Conservation (phyloP, 2,329 filamentous ascomycete species). For the Aureobasidium pullulans region DNA sequence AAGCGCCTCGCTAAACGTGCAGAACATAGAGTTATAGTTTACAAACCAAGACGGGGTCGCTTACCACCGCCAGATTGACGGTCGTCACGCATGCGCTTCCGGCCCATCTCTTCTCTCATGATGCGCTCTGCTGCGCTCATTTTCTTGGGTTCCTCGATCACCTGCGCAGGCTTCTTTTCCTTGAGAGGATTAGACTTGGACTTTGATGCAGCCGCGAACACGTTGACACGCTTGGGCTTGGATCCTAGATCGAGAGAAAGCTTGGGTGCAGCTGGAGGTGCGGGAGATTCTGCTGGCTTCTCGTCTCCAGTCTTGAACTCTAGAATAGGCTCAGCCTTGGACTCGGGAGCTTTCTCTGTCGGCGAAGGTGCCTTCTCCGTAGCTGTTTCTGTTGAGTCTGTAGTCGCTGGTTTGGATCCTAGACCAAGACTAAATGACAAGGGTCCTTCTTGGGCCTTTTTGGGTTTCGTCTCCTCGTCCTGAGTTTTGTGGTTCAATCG, state of each 20-base stretch:
- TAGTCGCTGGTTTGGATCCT: constrained; percentile 19
- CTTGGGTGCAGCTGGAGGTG: constrained; percentile 24
- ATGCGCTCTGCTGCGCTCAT: constrained; percentile 85
- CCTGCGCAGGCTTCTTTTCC: constrained; percentile 54
- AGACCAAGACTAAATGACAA: constrained; percentile 30
- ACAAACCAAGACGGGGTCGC: constrained; percentile 18
- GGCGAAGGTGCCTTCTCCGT: constrained; percentile 10
- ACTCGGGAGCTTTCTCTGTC: constrained; percentile 7
- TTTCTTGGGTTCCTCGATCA: constrained; percentile 60
- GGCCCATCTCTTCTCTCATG: constrained; percentile 58
- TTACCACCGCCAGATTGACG: constrained; percentile 21
- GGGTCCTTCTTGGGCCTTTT: constrained; percentile 20
- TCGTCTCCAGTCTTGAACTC: not conserved
- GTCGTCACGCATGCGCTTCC: constrained; percentile 30
- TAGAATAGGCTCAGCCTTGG: constrained; percentile 5
- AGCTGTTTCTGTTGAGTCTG: constrained; percentile 11
- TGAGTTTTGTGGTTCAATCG: constrained; percentile 33
- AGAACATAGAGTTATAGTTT: not conserved
- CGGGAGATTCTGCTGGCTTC: constrained; percentile 8
- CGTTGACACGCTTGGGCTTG: constrained; percentile 59
- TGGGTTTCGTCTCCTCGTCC: constrained; percentile 15
- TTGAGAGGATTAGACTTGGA: constrained; percentile 64
- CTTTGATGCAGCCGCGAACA: constrained; percentile 48
- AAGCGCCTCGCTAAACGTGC: constrained; percentile 16
- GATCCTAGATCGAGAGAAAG: constrained; percentile 60